Evolutionary conservation across 163 green algal species (phyloP), one percentile per base, ranked within the genome.

Genomic region (Prototheca stagnorum): DNA sequence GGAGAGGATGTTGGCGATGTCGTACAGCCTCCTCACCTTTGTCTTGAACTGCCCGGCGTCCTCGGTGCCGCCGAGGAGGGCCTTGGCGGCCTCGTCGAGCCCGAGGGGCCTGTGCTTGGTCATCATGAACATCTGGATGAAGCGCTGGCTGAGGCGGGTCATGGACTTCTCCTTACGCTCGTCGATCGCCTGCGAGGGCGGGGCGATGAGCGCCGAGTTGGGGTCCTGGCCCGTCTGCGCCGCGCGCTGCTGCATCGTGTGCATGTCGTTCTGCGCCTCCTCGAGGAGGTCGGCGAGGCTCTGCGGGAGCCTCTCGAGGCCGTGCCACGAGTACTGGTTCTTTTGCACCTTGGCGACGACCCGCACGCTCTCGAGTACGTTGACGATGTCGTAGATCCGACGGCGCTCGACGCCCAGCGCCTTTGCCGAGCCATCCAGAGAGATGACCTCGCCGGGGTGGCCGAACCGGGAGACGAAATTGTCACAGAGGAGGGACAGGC

Each of bases 311-410:
- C 33, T 12, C 4, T 36, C 45, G n/a, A 37, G 27, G 17, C 45
- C 45, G 45, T 52, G 45, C 45, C 45, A 52, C 28, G 29, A 7
- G 22, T 52, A 52, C 45, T 52, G 45, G 64, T 92, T 93, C 65
- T 95, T 95, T 16, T 54, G 65, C 60, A 85, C 84, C 70, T 95
- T 95, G 62, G 86, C 69, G 12, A 96, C 86, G 22, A 95, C 62
- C 0, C 77, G 79, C 25, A 95, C 86, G 33, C 84, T 82, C 59
- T 96, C 87, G 29, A 96, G 62, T 43, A 96, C 87, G 48, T 96
- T 96, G 9, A 86, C 95, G 50, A 96, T 95, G 73, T 96, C 87
- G 45, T 96, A 96, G 47, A 96, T 95, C 12, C 87, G 72, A 14
- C 87, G 76, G 63, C 95, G 95, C 55, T 95, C 79, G 2, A 96